Evolutionary conservation across 2,329 filamentous ascomycete species (phyloP).

Genomic region (Torrubiellomyces zombiae): DNA sequence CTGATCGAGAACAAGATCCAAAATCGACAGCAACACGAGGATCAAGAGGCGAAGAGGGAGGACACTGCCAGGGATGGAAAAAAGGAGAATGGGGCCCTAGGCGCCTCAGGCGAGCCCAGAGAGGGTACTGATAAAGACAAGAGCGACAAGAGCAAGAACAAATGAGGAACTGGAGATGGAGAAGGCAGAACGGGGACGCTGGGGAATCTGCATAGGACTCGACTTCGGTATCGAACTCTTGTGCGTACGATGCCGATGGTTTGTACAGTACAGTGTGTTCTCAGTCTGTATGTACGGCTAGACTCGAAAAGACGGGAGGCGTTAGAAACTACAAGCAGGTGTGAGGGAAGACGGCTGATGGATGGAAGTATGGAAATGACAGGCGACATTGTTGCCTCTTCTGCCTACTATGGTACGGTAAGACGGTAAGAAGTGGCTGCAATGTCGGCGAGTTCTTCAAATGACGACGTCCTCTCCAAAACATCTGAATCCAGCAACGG

Average conservation of each 20-base stretch:
- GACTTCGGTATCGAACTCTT: no score
- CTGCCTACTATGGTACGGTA: no score
- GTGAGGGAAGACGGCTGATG: no score
- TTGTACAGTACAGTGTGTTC: no score
- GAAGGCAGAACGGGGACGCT: background rate
- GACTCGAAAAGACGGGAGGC: no score
- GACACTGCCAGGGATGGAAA: conserved; percentile 42
- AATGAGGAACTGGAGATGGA: conserved; percentile 12
- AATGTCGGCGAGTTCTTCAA: conserved; percentile 60
- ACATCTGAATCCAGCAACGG: conserved; percentile 39
- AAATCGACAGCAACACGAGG: conserved; percentile 92
- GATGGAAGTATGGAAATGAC: no score
- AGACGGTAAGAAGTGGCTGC: conserved; percentile 23
- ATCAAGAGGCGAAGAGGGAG: conserved; percentile 77
- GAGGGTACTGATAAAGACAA: conserved; percentile 37
- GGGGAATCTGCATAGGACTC: no score
- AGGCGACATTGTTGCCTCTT: no score
- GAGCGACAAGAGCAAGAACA: conserved; percentile 36
- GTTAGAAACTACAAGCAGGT: no score
- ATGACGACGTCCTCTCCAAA: conserved; percentile 33
- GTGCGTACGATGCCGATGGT: no score
- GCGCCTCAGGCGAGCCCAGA: conserved; percentile 29
- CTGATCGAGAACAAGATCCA: conserved; percentile 99
- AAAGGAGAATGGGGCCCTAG: conserved; percentile 29
- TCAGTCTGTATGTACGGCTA: no score